Conservation (phyloP, 768 basidiomycete species). For the Panaeolus cyanescens region DNA sequence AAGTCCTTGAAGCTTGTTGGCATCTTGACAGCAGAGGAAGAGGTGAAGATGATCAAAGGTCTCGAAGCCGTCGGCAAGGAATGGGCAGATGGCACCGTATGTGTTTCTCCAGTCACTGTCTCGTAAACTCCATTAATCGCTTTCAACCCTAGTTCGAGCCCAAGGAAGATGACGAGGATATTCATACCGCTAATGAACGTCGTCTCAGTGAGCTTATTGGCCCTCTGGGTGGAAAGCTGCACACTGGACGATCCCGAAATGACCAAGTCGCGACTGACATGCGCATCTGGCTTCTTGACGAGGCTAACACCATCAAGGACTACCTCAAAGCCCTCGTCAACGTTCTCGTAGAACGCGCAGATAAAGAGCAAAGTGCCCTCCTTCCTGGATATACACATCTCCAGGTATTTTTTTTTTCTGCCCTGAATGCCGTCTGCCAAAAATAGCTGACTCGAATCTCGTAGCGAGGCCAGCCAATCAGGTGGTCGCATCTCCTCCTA, state of each 20-base stretch:
- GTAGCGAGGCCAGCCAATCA: conserved; percentile 96
- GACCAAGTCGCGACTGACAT: conserved; percentile 99
- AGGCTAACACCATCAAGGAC: conserved; percentile 66
- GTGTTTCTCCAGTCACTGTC: conserved; percentile 21
- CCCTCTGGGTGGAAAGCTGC: conserved; percentile 90
- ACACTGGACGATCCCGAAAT: conserved; percentile 96
- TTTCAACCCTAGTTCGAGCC: conserved; percentile 60
- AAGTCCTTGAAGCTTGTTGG: conserved; percentile 81
- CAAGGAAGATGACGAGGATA: conserved; percentile 93
- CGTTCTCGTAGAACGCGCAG: conserved; percentile 91
- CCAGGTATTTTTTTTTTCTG: conserved; percentile 58
- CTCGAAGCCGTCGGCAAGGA: conserved; percentile 77
- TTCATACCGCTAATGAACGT: conserved; percentile 98
- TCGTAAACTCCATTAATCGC: neutral
- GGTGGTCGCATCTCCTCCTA: conserved; percentile 96
- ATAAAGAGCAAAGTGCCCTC: conserved; percentile 88
- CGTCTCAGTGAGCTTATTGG: conserved; percentile 93
- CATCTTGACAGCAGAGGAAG: conserved; percentile 81
- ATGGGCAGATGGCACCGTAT: conserved; percentile 79
- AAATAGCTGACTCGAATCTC: conserved; percentile 2
- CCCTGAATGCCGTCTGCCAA: neutral
- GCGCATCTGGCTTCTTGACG: conserved; percentile 91
- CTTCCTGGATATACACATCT: conserved; percentile 98
- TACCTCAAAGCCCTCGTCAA: conserved; percentile 77
- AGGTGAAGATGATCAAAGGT: conserved; percentile 70